Conservation (phyloP, 2,329 filamentous ascomycete species). For the Endoconidiophora laricicola region DNA sequence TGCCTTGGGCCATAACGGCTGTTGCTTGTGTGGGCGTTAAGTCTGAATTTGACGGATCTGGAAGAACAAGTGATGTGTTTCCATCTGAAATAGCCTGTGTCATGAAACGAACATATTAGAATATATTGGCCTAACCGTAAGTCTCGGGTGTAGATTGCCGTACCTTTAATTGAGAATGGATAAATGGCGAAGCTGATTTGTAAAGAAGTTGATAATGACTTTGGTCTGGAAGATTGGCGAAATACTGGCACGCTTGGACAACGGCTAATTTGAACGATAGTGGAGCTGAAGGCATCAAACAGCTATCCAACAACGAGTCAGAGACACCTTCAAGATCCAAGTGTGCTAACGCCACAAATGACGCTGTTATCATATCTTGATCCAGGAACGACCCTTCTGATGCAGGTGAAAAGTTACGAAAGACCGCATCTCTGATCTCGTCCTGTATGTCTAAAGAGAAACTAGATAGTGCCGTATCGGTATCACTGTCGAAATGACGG, state of each 20-base stretch:
- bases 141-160: slow-evolving; percentile 11
- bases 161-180: slow-evolving; percentile 41
- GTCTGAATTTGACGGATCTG: slow-evolving; percentile 4
- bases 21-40: slow-evolving; percentile 18
- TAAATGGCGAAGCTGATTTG: slow-evolving; percentile 35
- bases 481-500: slow-evolving; percentile 45
- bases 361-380: slow-evolving; percentile 47
- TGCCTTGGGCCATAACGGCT: slow-evolving; percentile 30
- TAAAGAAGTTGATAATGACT: slow-evolving; percentile 39
- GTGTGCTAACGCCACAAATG: slow-evolving; percentile 47
- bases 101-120: neutral
- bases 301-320: slow-evolving; percentile 38
- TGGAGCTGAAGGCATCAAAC: slow-evolving; percentile 39
- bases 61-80: slow-evolving; percentile 3
- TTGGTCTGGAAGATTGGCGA: slow-evolving; percentile 35
- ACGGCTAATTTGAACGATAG: slow-evolving; percentile 44
- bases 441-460: slow-evolving; percentile 55
- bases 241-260: slow-evolving; percentile 45
- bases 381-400: slow-evolving; percentile 37
- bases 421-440: slow-evolving; percentile 49
- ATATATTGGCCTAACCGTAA: neutral
- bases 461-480: slow-evolving; percentile 46
- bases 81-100: slow-evolving; percentile 13
- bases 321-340: slow-evolving; percentile 43
- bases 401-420: slow-evolving; percentile 33